These are phyloP conservation scores for Trametes gibbosa DNA, from an alignment of 768 basidiomycete genomes.

Conservation along the genomic window DNA sequence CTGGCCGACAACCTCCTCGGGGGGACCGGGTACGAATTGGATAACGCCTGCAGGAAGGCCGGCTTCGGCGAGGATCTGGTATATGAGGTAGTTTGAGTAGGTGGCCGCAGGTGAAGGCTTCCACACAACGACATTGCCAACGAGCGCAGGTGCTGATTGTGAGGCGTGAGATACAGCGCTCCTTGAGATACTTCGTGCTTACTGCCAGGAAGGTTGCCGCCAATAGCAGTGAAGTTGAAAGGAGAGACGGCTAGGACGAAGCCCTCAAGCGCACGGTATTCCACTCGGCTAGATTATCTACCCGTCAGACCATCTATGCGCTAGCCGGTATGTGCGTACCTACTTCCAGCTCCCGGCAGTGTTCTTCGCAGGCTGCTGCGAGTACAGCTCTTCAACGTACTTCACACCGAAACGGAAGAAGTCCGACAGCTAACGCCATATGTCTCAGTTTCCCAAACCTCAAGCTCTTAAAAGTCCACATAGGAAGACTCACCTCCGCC, in stretches of 20 bases:
- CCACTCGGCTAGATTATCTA: slow-evolving; percentile 64
- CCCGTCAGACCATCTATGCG: neutral
- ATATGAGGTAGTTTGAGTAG: slow-evolving; percentile 90
- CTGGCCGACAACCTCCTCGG: slow-evolving; percentile 81
- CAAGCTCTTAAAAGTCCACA: too few relatives aligned
- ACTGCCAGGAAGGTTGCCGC: slow-evolving; percentile 87
- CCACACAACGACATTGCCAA: slow-evolving; percentile 95
- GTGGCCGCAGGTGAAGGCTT: slow-evolving; percentile 96
- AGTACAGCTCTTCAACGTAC: slow-evolving; percentile 93
- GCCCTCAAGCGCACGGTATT: slow-evolving; percentile 97
- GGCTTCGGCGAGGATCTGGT: slow-evolving; percentile 90
- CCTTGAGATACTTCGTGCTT: slow-evolving; percentile 35
- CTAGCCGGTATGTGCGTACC: slow-evolving; percentile 33
- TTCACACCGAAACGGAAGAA: slow-evolving; percentile 97
- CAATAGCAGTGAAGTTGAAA: slow-evolving; percentile 98
- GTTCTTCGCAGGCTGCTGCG: slow-evolving; percentile 87
- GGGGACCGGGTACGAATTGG: slow-evolving; percentile 92
- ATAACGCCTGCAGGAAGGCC: slow-evolving; percentile 94
- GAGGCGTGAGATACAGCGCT: neutral
- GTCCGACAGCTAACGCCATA: slow-evolving; percentile 62
- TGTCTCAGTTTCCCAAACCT: neutral
- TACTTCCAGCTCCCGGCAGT: slow-evolving; percentile 91
- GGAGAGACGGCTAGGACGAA: slow-evolving; percentile 98
- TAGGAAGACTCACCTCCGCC: slow-evolving; percentile 71
- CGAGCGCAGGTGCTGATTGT: slow-evolving; percentile 73